Percentiles rank a stretch among this genome's conserved stretches.
Evolutionary conservation across 495 filamentous ascomycete genomes (phyloP).

Genomic region (Rhypophila decipiens): DNA sequence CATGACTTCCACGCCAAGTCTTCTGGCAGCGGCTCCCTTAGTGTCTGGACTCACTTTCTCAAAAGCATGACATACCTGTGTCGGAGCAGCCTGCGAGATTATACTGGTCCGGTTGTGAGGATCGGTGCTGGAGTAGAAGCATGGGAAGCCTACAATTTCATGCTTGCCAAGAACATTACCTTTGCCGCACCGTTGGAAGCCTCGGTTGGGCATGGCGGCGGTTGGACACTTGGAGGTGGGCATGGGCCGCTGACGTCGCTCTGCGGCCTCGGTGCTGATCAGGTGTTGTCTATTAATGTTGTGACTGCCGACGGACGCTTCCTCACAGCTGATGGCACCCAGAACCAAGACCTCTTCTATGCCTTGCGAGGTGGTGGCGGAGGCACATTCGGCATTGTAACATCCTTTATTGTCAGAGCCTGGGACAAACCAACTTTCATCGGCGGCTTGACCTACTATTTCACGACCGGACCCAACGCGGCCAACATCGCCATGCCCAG

Average conservation of each 20-base stretch:
- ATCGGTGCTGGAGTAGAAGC: slow-evolving; percentile 1
- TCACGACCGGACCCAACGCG: slow-evolving; percentile 17
- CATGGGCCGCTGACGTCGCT: slow-evolving; percentile 35
- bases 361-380: slow-evolving; percentile 55
- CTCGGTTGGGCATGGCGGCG: neutral
- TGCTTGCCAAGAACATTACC: neutral
- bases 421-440: slow-evolving; percentile 26
- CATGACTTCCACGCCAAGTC: slow-evolving; percentile 1
- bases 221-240: slow-evolving; percentile 11
- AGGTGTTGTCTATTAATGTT: slow-evolving; percentile 45
- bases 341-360: slow-evolving; percentile 55
- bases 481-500: slow-evolving; percentile 16
- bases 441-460: slow-evolving; percentile 8
- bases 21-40: neutral
- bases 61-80: neutral
- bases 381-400: slow-evolving; percentile 50
- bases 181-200: neutral
- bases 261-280: slow-evolving; percentile 47
- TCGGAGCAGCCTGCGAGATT: neutral
- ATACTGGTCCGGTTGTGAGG: neutral
- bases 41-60: neutral
- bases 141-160: neutral
- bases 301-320: slow-evolving; percentile 52
- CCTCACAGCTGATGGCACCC: slow-evolving; percentile 42
- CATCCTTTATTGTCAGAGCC: slow-evolving; percentile 42